Evolutionary conservation across 495 filamentous ascomycete species (phyloP).

Genomic region (Aspergillus hancockii): DNA sequence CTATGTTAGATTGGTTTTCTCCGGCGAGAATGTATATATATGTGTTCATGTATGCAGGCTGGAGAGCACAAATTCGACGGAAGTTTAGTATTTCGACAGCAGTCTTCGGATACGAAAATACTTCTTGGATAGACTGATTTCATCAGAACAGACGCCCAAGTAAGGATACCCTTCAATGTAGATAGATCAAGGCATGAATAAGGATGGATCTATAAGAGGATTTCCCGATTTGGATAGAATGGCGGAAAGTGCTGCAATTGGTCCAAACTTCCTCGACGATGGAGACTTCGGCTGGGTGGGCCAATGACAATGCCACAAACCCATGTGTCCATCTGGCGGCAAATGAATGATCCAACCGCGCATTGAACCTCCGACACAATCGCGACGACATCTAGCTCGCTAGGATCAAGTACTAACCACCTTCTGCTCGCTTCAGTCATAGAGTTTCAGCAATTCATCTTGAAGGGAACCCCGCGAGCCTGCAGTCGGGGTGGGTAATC

Average conservation of each 20-base stretch:
- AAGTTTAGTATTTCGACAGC: too few species aligned
- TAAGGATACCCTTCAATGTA: too few species aligned
- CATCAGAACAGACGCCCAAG: too few species aligned
- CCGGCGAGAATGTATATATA: too few species aligned
- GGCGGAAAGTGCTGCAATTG: conserved; percentile 34
- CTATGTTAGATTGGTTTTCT: too few species aligned
- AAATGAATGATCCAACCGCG: neutral
- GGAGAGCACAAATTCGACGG: too few species aligned
- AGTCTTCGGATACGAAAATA: too few species aligned
- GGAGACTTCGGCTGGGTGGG: neutral
- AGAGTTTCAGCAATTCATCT: too few species aligned
- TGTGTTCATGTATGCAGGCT: too few species aligned
- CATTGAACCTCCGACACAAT: neutral
- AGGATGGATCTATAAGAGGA: neutral
- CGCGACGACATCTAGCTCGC: neutral
- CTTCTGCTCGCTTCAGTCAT: too few species aligned
- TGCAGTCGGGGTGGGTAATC: neutral
- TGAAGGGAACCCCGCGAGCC: neutral
- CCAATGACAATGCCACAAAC: neutral
- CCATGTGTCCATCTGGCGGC: neutral
- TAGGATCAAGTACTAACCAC: too few species aligned
- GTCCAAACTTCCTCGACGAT: neutral
- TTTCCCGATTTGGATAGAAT: conserved; percentile 3
- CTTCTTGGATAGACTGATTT: too few species aligned
- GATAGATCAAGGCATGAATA: neutral